Conservation (phyloP, 768 basidiomycete species). For the Calocybe cyanea region DNA sequence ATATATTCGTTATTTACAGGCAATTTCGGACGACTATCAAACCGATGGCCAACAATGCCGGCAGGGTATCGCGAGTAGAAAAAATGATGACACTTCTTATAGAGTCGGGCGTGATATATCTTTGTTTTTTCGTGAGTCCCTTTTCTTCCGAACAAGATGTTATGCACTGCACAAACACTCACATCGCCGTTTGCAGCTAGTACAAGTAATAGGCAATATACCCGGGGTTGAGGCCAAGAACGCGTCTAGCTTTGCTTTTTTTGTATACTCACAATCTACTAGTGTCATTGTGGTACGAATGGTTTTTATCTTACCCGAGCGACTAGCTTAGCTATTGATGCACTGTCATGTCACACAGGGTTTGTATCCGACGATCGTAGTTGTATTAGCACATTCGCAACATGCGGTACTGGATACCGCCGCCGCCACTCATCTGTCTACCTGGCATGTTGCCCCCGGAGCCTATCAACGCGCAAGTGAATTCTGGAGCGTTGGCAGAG, state of each 20-base stretch:
- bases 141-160: background rate
- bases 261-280: constrained; percentile 6
- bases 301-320: too few species aligned
- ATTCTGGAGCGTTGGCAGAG: too few species aligned
- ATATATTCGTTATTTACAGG: background rate
- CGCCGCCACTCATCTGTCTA: background rate
- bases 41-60: background rate
- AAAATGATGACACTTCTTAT: constrained; percentile 7
- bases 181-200: background rate
- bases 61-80: constrained; percentile 1
- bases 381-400: constrained; percentile 4
- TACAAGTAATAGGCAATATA: background rate
- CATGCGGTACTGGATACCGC: constrained; percentile 4
- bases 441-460: background rate
- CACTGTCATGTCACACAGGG: background rate
- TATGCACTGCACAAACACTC: background rate
- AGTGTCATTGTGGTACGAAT: constrained; percentile 6
- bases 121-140: constrained; percentile 1
- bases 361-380: constrained; percentile 4
- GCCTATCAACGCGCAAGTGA: too few species aligned
- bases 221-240: background rate
- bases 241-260: constrained; percentile 4
- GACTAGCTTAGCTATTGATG: too few species aligned
- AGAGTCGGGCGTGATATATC: constrained; percentile 5
- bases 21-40: constrained; percentile 1